Conservation (phyloP, 1,284 basidiomycete species). For the Trichosporon sp. region DNA sequence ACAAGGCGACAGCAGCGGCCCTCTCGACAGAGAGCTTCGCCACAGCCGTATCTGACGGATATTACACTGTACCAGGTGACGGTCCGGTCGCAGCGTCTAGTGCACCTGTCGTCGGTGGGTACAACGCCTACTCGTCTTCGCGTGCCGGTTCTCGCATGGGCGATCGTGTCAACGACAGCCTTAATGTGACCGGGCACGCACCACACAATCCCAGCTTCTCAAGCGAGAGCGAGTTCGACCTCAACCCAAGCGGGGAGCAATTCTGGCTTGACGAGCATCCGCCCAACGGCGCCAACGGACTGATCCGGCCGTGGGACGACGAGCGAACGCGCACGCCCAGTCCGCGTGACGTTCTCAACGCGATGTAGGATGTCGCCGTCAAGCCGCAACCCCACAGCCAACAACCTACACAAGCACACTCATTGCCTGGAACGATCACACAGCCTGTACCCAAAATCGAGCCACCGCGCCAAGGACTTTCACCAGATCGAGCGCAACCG, state of each 20-base stretch:
- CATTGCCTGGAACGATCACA: background rate
- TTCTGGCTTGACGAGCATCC: conserved; percentile 25
- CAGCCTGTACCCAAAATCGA: background rate
- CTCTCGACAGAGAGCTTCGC: background rate
- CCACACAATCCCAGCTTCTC: conserved; percentile 16
- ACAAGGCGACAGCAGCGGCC: background rate
- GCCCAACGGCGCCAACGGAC: conserved; percentile 6
- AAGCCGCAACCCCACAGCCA: background rate
- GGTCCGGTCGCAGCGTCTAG: background rate
- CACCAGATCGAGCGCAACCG: background rate
- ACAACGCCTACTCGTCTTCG: background rate
- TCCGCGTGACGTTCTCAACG: conserved; percentile 10
- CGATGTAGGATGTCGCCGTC: background rate
- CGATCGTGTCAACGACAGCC: background rate
- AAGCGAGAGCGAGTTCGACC: conserved; percentile 23
- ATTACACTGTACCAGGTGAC: conserved; percentile 1
- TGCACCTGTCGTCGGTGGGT: background rate
- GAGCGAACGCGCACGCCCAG: conserved; percentile 13
- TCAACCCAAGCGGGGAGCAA: conserved; percentile 17
- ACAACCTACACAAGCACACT: background rate
- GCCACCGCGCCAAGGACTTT: background rate
- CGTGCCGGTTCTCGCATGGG: background rate
- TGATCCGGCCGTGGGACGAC: conserved; percentile 9
- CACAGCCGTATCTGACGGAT: background rate
- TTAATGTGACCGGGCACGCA: conserved; percentile 1